A percentile compares a stretch with the other conserved stretches of the same genome.
These are phyloP conservation scores for Novymonas esmeraldas DNA, from an alignment of 208 protist species.

Conservation along the genomic window DNA sequence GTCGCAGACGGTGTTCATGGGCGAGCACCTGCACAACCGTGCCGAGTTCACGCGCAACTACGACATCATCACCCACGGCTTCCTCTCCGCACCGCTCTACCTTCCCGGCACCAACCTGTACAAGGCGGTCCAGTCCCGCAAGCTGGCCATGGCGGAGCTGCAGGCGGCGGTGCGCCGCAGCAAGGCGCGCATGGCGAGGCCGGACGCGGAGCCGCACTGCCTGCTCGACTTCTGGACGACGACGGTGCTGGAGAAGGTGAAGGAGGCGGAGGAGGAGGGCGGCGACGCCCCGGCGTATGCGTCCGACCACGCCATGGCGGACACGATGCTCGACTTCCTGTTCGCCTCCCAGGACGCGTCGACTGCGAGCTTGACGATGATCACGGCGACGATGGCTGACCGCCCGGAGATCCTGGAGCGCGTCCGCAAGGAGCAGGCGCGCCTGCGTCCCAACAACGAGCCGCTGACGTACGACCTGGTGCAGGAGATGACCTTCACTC, in stretches of 20 bases:
- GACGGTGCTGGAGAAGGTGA: slow-evolving; percentile 67
- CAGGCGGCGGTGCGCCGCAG: slow-evolving; percentile 78
- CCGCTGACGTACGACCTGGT: slow-evolving; percentile 82
- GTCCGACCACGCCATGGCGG: slow-evolving; percentile 87
- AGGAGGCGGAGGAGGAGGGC: slow-evolving; percentile 75
- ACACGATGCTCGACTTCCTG: slow-evolving; percentile 93
- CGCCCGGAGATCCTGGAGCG: slow-evolving; percentile 86
- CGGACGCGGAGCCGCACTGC: slow-evolving; percentile 83
- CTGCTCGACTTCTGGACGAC: slow-evolving; percentile 93
- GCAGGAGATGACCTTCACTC: slow-evolving; percentile 90
- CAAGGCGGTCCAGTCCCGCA: slow-evolving; percentile 89
- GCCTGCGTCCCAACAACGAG: slow-evolving; percentile 79
- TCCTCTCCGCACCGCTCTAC: slow-evolving; percentile 91
- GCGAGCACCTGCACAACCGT: slow-evolving; percentile 87
- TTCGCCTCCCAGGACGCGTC: slow-evolving; percentile 93
- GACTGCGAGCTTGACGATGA: slow-evolving; percentile 86
- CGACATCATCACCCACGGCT: slow-evolving; percentile 93
- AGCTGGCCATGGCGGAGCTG: slow-evolving; percentile 84
- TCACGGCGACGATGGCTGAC: slow-evolving; percentile 88
- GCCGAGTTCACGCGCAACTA: slow-evolving; percentile 92
- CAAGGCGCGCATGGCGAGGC: slow-evolving; percentile 74
- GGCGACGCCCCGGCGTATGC: slow-evolving; percentile 70
- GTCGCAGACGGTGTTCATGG: slow-evolving; percentile 93
- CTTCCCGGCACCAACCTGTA: slow-evolving; percentile 92
- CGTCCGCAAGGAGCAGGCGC: slow-evolving; percentile 88